phyloP scores from a whole-genome alignment of 2,329 filamentous ascomycete species.

The Pseudogymnoascus sp. region DNA sequence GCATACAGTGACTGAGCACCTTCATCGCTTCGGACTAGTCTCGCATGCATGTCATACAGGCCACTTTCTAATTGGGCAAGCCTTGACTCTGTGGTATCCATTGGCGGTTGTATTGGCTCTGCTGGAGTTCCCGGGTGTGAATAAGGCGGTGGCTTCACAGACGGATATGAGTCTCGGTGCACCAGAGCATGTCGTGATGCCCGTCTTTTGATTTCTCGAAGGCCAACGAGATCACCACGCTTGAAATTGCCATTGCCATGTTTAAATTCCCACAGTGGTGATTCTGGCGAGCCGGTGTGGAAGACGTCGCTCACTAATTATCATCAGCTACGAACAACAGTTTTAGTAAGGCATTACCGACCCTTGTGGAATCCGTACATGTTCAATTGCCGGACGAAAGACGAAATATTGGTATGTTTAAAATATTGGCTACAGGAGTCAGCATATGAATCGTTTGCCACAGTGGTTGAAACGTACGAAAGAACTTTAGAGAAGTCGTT shows the following conservation, averaged over 20 bases:
- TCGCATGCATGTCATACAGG: slow-evolving; percentile 68
- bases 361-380: slow-evolving; percentile 99
- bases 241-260: slow-evolving; percentile 97
- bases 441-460: slow-evolving; percentile 15
- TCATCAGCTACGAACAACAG: slow-evolving; percentile 10
- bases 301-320: slow-evolving; percentile 89
- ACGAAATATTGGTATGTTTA: slow-evolving; percentile 98
- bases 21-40: slow-evolving; percentile 78
- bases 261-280: slow-evolving; percentile 96
- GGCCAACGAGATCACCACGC: slow-evolving; percentile 79
- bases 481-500: slow-evolving; percentile 97
- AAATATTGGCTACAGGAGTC: slow-evolving; percentile 73
- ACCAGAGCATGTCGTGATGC: slow-evolving; percentile 90
- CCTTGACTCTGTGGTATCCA: slow-evolving; percentile 69
- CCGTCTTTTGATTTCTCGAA: slow-evolving; percentile 91
- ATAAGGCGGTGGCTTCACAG: slow-evolving; percentile 59
- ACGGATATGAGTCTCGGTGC: slow-evolving; percentile 80
- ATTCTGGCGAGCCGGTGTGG: slow-evolving; percentile 87
- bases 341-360: slow-evolving; percentile 33
- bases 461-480: slow-evolving; percentile 56
- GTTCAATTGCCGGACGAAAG: slow-evolving; percentile 93
- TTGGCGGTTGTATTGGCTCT: slow-evolving; percentile 62
- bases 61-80: slow-evolving; percentile 70
- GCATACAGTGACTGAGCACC: slow-evolving; percentile 68
- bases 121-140: slow-evolving; percentile 80